Evolutionary conservation across 352 stramenopile genomes (phyloP).

Genomic region (Pythium phragmitis): DNA sequence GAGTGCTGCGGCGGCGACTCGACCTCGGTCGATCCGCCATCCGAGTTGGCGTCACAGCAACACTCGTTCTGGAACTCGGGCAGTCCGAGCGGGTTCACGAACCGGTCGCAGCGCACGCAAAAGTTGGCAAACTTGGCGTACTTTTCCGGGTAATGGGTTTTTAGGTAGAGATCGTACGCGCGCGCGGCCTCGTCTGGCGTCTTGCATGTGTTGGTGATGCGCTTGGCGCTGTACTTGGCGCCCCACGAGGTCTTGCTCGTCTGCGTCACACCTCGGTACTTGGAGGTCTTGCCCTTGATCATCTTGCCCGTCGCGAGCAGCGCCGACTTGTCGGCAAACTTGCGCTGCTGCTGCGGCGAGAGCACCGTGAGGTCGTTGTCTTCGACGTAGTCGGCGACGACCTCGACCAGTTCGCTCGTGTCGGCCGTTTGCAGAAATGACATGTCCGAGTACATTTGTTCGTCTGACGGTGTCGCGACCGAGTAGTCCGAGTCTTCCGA

Average conservation of each 20-base stretch:
- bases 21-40: slow-evolving; percentile 23
- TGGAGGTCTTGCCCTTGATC: slow-evolving; percentile 88
- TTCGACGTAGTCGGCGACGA: slow-evolving; percentile 50
- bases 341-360: slow-evolving; percentile 44
- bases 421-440: slow-evolving; percentile 59
- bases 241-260: slow-evolving; percentile 87
- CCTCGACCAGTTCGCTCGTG: slow-evolving; percentile 62
- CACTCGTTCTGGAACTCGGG: slow-evolving; percentile 77
- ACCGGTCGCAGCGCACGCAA: slow-evolving; percentile 73
- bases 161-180: slow-evolving; percentile 83
- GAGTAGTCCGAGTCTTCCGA: slow-evolving; percentile 86
- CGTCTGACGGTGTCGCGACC: slow-evolving; percentile 55
- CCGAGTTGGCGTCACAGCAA: slow-evolving; percentile 38
- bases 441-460: slow-evolving; percentile 78
- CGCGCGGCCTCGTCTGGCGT: slow-evolving; percentile 81
- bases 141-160: slow-evolving; percentile 78
- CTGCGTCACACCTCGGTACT: slow-evolving; percentile 83
- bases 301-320: slow-evolving; percentile 42
- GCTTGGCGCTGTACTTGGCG: slow-evolving; percentile 87
- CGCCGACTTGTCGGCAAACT: slow-evolving; percentile 38
- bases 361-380: slow-evolving; percentile 46
- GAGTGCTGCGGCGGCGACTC: slow-evolving; percentile 29
- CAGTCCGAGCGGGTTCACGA: slow-evolving; percentile 79
- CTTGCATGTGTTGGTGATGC: slow-evolving; percentile 88
- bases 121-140: slow-evolving; percentile 89